Base-by-base conservation (phyloP, 805 yeast genomes). In the Candida dajiaensis region DNA sequence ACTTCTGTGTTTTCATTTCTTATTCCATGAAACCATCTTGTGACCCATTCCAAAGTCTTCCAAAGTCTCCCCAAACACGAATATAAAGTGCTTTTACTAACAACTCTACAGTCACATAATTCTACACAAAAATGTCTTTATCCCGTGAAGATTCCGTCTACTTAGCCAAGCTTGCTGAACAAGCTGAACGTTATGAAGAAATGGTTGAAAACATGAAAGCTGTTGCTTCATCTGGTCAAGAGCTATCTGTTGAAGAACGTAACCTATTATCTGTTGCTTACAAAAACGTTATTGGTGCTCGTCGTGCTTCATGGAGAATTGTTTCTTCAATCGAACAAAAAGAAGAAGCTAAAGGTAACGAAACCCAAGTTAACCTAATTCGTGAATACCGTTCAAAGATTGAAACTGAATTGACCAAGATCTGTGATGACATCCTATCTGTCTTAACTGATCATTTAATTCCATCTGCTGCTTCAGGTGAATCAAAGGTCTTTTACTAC, bases 221-320 rank as follows among this genome's bases (percentile, higher is more conserved):
- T 45, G 98, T 94, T 64, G 98, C 97, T 60, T 85, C 95, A 38
- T 81, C 95, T 39, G 97, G 96, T 53, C 90, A 87, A 72, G 98
- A 92, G 70, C 76, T 94, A 59, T 85, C 95, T 43, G 96, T 94
- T 57, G 99, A 94, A 75, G 99, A 94, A 76, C 90, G 99, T 72
- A 94, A 94, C 74, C 78, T 92, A 59, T 80, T 92, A 62, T 89
- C 97, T 29, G 98, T 94, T 61, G 99, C 99, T 52, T 92, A 92
- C 79, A 92, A 92, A 74, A 92, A 92, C 66, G 98, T 92, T 48
- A 92, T 92, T 71, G 99, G 99, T 66, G 96, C 98, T 49, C 89
- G 98, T 65, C 90, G 99, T 76, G 98, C 99, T 49, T 89, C 97
- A 40, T 94, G 98, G 98, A 86, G 99, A 81, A 89, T 94, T 65